Conservation (phyloP, 2,329 filamentous ascomycete species). For the Monilinia laxa region DNA sequence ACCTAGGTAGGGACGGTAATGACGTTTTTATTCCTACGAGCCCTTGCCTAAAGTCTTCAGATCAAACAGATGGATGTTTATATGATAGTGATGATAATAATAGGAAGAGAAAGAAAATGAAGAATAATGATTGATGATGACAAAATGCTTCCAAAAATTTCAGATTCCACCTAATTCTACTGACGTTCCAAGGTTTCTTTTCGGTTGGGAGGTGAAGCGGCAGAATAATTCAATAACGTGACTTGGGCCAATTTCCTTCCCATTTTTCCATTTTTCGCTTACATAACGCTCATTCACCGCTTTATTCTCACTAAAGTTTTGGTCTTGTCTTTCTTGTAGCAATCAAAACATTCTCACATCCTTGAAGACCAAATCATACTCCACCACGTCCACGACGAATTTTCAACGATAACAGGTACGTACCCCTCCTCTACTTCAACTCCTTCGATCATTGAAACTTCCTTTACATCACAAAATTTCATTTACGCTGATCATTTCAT, state of each 20-base stretch:
- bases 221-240: constrained; percentile 13
- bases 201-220: constrained; percentile 3
- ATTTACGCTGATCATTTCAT: constrained; percentile 17
- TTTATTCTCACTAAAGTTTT: constrained; percentile 22
- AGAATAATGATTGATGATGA: neutral
- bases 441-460: constrained; percentile 4
- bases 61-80: neutral
- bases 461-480: neutral
- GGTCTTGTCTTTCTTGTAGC: constrained; percentile 26
- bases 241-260: neutral
- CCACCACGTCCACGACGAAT: constrained; percentile 39
- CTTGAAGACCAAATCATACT: constrained; percentile 37
- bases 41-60: neutral
- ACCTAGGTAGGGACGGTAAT: neutral
- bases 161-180: neutral
- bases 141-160: neutral
- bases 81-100: neutral
- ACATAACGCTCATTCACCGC: constrained; percentile 28
- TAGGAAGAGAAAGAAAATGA: neutral
- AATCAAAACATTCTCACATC: constrained; percentile 39
- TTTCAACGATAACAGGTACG: constrained; percentile 35
- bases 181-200: neutral
- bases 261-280: constrained; percentile 22
- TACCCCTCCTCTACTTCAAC: constrained; percentile 27
- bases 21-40: neutral